These are phyloP conservation scores for Arthrobotrys iridis DNA, from an alignment of 2,329 filamentous ascomycete species.

Conservation along the genomic window DNA sequence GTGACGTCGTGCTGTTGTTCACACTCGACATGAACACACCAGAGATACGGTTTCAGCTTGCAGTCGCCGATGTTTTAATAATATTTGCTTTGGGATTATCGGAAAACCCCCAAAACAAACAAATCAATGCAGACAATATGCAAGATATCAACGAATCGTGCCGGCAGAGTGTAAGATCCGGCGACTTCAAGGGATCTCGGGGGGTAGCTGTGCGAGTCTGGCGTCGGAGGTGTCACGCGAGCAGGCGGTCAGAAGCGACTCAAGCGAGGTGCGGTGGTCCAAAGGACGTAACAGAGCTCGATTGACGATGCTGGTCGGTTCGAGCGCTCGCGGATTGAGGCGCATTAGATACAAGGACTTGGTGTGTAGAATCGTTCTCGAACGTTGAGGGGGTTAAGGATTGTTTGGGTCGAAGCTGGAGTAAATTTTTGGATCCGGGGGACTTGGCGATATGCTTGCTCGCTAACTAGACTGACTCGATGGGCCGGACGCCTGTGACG, in stretches of 20 bases:
- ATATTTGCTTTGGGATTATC: background rate
- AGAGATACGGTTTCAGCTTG: constrained; percentile 41
- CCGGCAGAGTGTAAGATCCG: constrained; percentile 17
- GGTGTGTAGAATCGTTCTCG: constrained; percentile 18
- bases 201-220: constrained; percentile 34
- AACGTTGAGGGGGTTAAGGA: constrained; percentile 11
- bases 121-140: constrained; percentile 7
- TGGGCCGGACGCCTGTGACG: constrained; percentile 46
- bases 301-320: constrained; percentile 50
- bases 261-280: constrained; percentile 51
- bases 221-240: constrained; percentile 53
- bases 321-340: constrained; percentile 48
- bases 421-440: constrained; percentile 39
- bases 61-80: constrained; percentile 38
- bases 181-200: constrained; percentile 44
- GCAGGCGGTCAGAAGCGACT: constrained; percentile 52
- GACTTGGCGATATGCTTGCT: constrained; percentile 53
- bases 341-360: constrained; percentile 48
- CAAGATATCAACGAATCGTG: constrained; percentile 31
- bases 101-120: constrained; percentile 10
- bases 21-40: constrained; percentile 50
- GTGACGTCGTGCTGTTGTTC: constrained; percentile 54
- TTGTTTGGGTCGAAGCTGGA: constrained; percentile 22
- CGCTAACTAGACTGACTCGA: constrained; percentile 32
- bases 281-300: constrained; percentile 50